Evolutionary conservation across 2,329 filamentous ascomycete species (phyloP).

Genomic region (Neonectria punicea): DNA sequence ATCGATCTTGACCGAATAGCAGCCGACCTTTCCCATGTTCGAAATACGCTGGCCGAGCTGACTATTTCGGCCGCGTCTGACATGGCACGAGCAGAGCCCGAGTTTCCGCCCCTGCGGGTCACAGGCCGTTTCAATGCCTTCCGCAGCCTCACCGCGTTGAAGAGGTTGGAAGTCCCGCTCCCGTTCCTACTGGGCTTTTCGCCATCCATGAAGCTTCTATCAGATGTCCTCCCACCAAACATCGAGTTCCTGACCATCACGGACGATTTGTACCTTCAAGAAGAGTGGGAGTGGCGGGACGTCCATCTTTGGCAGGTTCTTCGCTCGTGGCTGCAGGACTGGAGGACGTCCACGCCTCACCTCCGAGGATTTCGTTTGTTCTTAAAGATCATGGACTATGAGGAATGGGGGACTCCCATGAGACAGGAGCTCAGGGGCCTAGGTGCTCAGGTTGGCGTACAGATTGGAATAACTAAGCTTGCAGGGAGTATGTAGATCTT

Average conservation of each 20-base stretch:
- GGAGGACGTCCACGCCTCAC: not conserved
- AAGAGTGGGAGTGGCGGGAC: not conserved
- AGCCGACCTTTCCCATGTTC: not conserved
- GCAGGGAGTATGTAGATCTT: not conserved
- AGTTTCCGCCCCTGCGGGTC: not conserved
- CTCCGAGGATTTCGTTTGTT: not conserved
- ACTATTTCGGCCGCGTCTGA: not conserved
- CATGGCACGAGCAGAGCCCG: not conserved
- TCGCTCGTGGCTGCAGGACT: not conserved
- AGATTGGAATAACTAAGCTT: not conserved
- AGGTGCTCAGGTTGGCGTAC: not conserved
- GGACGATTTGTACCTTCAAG: not conserved
- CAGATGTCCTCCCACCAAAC: not conserved
- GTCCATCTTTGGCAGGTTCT: not conserved
- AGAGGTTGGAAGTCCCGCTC: not conserved
- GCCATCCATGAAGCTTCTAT: not conserved
- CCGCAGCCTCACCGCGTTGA: not conserved
- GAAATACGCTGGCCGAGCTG: not conserved
- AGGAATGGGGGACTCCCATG: not conserved
- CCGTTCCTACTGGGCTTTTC: not conserved
- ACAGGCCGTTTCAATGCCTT: not conserved
- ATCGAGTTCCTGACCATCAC: not conserved
- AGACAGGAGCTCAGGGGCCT: not conserved
- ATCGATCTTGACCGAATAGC: not conserved
- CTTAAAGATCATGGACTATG: not conserved